phyloP scores from a whole-genome alignment of 1,284 basidiomycete genomes.

The Cystobasidium sp. region DNA sequence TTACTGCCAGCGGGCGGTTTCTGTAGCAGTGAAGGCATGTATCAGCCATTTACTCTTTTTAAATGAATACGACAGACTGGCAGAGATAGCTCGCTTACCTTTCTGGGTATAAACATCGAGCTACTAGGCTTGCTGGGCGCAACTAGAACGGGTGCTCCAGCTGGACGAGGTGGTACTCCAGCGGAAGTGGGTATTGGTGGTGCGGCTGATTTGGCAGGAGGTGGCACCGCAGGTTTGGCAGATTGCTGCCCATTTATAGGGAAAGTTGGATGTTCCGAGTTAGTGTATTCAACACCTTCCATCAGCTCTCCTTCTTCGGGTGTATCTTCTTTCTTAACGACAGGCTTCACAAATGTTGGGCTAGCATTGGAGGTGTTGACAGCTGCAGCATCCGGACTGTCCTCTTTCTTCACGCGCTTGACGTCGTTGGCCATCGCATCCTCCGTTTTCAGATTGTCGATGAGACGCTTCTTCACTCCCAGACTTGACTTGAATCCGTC shows the following conservation, averaged over 20 bases:
- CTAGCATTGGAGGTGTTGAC: conserved; percentile 12
- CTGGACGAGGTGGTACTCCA: background rate
- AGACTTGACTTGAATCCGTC: background rate
- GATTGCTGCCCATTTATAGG: background rate
- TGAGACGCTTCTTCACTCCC: conserved; percentile 28
- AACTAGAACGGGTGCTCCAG: background rate
- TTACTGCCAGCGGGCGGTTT: background rate
- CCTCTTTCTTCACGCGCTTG: conserved; percentile 22
- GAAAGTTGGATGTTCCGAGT: background rate
- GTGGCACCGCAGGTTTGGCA: background rate
- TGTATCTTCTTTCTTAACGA: conserved; percentile 32
- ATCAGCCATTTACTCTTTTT: background rate
- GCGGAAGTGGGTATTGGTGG: background rate
- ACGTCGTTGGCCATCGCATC: background rate
- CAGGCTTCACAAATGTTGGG: background rate
- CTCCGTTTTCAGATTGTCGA: conserved; percentile 23
- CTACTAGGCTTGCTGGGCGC: conserved; percentile 33
- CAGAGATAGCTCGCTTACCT: conserved; percentile 9
- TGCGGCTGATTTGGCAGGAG: background rate
- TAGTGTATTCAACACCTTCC: conserved; percentile 32
- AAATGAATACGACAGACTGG: too few species aligned
- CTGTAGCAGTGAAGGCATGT: background rate
- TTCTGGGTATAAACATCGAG: conserved; percentile 42
- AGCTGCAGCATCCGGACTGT: background rate
- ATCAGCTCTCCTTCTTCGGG: conserved; percentile 37